These are phyloP conservation scores for Excoecaria agallocha DNA, from an alignment of 345 rosid genomes.

Conservation along the genomic window DNA sequence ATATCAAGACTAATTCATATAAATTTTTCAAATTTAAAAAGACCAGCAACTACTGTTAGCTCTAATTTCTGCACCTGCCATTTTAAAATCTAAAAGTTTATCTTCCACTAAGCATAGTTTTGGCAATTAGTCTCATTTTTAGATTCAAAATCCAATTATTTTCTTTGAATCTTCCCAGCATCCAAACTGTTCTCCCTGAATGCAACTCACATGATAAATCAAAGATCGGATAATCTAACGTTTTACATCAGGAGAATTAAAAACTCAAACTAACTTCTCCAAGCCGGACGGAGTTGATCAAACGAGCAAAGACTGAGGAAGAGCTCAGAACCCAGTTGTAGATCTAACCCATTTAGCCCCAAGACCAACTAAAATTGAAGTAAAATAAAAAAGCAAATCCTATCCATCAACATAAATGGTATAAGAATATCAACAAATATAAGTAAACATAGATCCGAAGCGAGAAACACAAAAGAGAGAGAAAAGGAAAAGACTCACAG, in stretches of 20 bases:
- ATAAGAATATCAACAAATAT: background rate
- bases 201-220: background rate
- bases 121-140: background rate
- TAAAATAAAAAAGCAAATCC: background rate
- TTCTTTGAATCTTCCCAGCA: constrained; percentile 4
- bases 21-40: too few species aligned
- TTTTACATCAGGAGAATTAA: background rate
- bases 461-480: background rate
- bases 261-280: background rate
- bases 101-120: background rate
- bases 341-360: constrained; percentile 33
- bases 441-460: constrained; percentile 33
- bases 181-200: constrained; percentile 4
- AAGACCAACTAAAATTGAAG: background rate
- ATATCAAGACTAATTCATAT: too few species aligned
- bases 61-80: background rate
- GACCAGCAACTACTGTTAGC: too few species aligned
- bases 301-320: background rate
- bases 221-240: background rate
- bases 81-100: background rate
- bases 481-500: constrained; percentile 44
- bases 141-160: background rate
- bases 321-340: constrained; percentile 7
- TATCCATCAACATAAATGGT: background rate
- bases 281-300: background rate